Evolutionary conservation across 2,329 filamentous ascomycete genomes (phyloP).

Genomic region (Fusarium veterinarium): DNA sequence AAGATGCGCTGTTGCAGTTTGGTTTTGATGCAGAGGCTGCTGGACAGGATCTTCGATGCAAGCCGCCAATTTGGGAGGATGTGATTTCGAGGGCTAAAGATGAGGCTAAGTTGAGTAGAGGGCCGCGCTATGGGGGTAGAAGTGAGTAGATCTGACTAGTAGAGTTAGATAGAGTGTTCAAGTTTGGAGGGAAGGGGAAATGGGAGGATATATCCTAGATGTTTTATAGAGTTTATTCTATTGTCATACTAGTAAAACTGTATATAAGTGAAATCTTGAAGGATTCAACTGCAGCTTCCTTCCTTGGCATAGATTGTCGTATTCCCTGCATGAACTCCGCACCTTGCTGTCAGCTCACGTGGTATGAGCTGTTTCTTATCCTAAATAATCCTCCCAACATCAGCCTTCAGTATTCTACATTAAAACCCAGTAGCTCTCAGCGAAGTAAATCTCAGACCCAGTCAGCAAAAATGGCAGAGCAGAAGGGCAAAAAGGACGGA

Average conservation of each 20-base stretch:
- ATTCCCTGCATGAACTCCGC: constrained; percentile 15
- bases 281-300: neutral
- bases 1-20: constrained; percentile 61
- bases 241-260: rapidly evolving
- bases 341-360: constrained; percentile 12
- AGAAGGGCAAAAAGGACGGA: neutral
- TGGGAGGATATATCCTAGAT: constrained; percentile 24
- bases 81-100: constrained; percentile 21
- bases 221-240: neutral
- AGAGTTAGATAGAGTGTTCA: neutral
- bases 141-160: neutral
- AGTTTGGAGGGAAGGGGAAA: no score
- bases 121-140: neutral
- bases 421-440: rapidly evolving
- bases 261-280: neutral
- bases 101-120: neutral
- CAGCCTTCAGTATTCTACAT: no score
- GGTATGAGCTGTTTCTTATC: neutral
- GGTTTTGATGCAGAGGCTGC: constrained; percentile 59
- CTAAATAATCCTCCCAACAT: no score
- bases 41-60: constrained; percentile 38
- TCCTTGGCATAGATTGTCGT: neutral
- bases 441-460: neutral
- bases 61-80: constrained; percentile 36
- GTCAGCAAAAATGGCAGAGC: neutral